Evolutionary conservation across 2,329 filamentous ascomycete species (phyloP), one percentile per base, ranked within the genome.

Genomic region (Aspergillus aculeatus): DNA sequence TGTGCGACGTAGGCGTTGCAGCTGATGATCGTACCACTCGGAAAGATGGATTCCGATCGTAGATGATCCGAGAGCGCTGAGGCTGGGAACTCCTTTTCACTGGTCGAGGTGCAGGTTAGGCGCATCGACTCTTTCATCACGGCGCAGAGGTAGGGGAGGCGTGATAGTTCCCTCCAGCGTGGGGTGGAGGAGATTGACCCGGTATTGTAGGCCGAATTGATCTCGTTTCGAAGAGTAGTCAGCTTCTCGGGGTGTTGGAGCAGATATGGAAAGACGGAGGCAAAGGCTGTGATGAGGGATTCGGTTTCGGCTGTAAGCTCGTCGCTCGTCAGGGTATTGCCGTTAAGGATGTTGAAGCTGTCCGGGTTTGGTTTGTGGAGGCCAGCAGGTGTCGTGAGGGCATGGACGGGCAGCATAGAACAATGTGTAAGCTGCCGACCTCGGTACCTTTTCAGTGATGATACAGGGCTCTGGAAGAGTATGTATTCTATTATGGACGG

Each of bases 121-220:
- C 66, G 59, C 53, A 64, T 54, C 5, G 60, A 56, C 49, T 67
- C 66, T 29, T 64, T 68, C 47, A 67, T 48, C 1, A 63, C 58
- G 16, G 66, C 63, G 4, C 66, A 59, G 4, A 68, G 57, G 29
- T 66, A 66, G 10, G 44, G 35, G 4, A 65, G 38, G 1, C 50
- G 26, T 10, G 11, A 12, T 3, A 64, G 4, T 12, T 67, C 63
- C 1, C 21, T 50, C 58, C 62, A 62, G 2, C 23, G 16, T n/a
- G 61, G 59, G 0, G 53, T 3, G 5, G 24, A 32, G 1, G 59
- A 54, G 11, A 58, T 16, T 4, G 47, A 4, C 21, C 47, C 32
- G 2, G 44, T 48, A 32, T 41, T 12, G n/a, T 35, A 56, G 6
- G 56, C 56, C 3, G 48, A 48, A 5, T 63, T 59, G 10, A 67